Percentiles rank a stretch among this genome's conserved stretches.
These are phyloP conservation scores for Saccharomyces hybrid DNA, from an alignment of 1,139 yeast species.

Conservation along the genomic window DNA sequence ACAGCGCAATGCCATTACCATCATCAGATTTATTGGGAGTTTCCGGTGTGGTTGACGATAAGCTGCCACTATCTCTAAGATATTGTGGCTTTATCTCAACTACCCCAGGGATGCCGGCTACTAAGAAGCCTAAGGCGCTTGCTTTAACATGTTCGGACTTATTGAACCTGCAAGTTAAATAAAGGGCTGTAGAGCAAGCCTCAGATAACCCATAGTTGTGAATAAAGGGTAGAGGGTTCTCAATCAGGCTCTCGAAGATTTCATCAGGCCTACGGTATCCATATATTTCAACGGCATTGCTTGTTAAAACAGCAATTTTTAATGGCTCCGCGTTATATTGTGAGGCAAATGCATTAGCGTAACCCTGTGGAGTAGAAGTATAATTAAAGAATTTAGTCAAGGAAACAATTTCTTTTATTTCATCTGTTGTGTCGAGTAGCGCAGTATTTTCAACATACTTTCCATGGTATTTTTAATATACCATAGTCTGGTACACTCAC, in stretches of 20 bases:
- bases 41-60: slow-evolving; percentile 24
- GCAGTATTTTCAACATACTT: slow-evolving; percentile 78
- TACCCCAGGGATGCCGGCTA: slow-evolving; percentile 35
- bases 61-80: slow-evolving; percentile 24
- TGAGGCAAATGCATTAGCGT: slow-evolving; percentile 74
- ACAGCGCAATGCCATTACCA: slow-evolving; percentile 64
- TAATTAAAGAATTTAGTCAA: slow-evolving; percentile 66
- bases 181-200: slow-evolving; percentile 79
- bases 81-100: slow-evolving; percentile 34
- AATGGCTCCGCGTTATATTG: slow-evolving; percentile 62
- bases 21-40: slow-evolving; percentile 8
- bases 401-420: slow-evolving; percentile 68
- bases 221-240: slow-evolving; percentile 48
- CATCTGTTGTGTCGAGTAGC: slow-evolving; percentile 53
- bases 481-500: slow-evolving; percentile 82
- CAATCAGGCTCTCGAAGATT: slow-evolving; percentile 58
- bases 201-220: slow-evolving; percentile 59
- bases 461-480: slow-evolving; percentile 58
- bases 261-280: slow-evolving; percentile 75
- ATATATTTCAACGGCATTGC: slow-evolving; percentile 67
- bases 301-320: slow-evolving; percentile 75
- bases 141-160: slow-evolving; percentile 44
- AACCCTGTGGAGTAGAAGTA: slow-evolving; percentile 68
- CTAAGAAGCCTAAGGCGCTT: slow-evolving; percentile 34
- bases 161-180: slow-evolving; percentile 69